Conservation (phyloP, 2,329 filamentous ascomycete genomes). For the Cladosporium sp. region DNA sequence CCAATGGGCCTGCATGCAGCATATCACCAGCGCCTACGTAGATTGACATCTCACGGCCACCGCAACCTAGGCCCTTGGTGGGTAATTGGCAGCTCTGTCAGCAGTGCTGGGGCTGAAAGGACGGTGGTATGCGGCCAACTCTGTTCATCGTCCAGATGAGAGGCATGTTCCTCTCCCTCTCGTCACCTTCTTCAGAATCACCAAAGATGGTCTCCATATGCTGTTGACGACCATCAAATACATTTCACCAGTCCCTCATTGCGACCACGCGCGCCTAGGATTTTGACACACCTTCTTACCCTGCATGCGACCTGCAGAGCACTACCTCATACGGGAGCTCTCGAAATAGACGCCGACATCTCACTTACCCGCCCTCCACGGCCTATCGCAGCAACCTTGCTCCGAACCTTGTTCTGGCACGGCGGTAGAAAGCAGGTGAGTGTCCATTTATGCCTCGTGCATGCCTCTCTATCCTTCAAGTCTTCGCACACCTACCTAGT, state of each 20-base stretch:
- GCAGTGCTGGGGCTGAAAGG: conserved; percentile 9
- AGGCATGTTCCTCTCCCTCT: conserved; percentile 1
- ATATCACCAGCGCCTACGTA: conserved; percentile 11
- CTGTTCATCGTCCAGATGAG: conserved; percentile 6
- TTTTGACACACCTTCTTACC: neutral
- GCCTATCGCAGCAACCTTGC: conserved; percentile 7
- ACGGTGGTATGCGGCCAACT: conserved; percentile 6
- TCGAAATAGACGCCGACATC: conserved; percentile 11
- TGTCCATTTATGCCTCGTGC: conserved; percentile 10
- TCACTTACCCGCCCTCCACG: conserved; percentile 6
- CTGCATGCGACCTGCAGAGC: conserved; percentile 6
- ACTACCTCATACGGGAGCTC: neutral
- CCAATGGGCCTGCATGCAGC: conserved; percentile 5
- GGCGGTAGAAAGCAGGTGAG: conserved; percentile 13
- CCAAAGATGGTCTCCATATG: neutral
- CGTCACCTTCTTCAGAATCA: neutral
- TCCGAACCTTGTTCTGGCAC: conserved; percentile 11
- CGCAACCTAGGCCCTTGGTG: conserved; percentile 11
- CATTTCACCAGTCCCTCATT: neutral
- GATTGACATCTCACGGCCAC: conserved; percentile 10
- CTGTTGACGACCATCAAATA: no score
- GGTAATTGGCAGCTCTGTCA: conserved; percentile 1
- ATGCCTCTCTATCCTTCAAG: neutral
- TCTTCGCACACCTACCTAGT: conserved; percentile 2
- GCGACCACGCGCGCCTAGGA: neutral